Percentiles rank a stretch among this genome's conserved stretches.
These are phyloP conservation scores for Monosporozyma unispora DNA, from an alignment of 805 yeast species.

Conservation along the genomic window DNA sequence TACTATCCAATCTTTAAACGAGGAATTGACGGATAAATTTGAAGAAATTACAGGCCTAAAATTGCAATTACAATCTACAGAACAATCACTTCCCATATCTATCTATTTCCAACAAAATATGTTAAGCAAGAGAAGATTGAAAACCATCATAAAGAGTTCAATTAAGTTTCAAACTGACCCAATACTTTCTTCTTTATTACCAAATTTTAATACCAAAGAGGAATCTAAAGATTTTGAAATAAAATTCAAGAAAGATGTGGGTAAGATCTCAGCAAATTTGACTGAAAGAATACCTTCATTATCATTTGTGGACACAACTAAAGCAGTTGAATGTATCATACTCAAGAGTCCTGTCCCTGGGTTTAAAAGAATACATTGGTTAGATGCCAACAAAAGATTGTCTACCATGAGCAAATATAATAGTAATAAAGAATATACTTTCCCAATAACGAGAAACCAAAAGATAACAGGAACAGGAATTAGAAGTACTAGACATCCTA, in stretches of 20 bases:
- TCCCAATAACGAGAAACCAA: constrained; percentile 11
- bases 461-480: constrained; percentile 22
- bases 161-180: constrained; percentile 12
- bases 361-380: constrained; percentile 30
- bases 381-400: constrained; percentile 21
- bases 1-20: constrained; percentile 16
- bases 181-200: constrained; percentile 8
- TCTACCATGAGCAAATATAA: constrained; percentile 19
- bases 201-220: constrained; percentile 15
- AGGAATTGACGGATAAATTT: constrained; percentile 18
- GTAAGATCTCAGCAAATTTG: constrained; percentile 12
- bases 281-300: constrained; percentile 17
- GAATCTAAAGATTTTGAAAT: constrained; percentile 13
- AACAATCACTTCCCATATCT: constrained; percentile 14
- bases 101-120: constrained; percentile 21
- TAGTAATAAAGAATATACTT: constrained; percentile 17
- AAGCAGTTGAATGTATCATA: constrained; percentile 22
- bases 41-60: constrained; percentile 17
- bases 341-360: constrained; percentile 22
- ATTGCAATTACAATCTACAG: constrained; percentile 15
- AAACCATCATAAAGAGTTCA: constrained; percentile 13
- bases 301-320: constrained; percentile 12
- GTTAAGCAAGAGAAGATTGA: constrained; percentile 12
- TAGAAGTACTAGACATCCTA: constrained; percentile 22
- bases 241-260: constrained; percentile 10